Conservation (phyloP, 2,329 filamentous ascomycete species). For the Alternaria sp. region DNA sequence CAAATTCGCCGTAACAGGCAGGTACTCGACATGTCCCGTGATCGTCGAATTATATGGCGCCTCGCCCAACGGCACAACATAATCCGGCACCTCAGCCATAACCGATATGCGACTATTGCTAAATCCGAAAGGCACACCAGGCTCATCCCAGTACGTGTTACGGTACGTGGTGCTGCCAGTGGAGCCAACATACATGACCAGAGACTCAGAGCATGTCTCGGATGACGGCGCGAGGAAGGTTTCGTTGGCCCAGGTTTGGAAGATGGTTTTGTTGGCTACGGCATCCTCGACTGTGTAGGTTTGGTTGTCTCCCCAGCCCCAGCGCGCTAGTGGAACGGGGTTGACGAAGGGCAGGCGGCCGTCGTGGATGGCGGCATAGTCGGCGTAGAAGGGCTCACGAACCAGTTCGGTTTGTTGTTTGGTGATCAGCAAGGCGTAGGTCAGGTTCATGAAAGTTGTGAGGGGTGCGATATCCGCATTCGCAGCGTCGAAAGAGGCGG, state of each 20-base stretch:
- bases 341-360: constrained; percentile 60
- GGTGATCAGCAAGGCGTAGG: constrained; percentile 58
- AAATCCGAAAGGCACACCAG: constrained; percentile 60
- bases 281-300: constrained; percentile 53
- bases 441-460: constrained; percentile 51
- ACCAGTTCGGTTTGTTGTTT: constrained; percentile 59
- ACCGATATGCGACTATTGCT: constrained; percentile 57
- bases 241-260: constrained; percentile 59
- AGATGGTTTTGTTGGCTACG: constrained; percentile 60
- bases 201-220: constrained; percentile 58
- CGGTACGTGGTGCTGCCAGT: constrained; percentile 52
- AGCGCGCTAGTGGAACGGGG: constrained; percentile 58
- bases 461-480: constrained; percentile 45
- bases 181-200: constrained; percentile 60
- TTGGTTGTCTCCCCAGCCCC: constrained; percentile 56
- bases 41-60: constrained; percentile 57
- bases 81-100: constrained; percentile 58
- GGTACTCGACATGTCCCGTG: constrained; percentile 58
- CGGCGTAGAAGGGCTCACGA: constrained; percentile 59
- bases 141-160: constrained; percentile 55
- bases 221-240: constrained; percentile 54
- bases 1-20: constrained; percentile 67
- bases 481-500: constrained; percentile 47
- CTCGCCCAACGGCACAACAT: constrained; percentile 56
- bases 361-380: constrained; percentile 57